Percentiles rank a stretch among this genome's conserved stretches.
These are phyloP conservation scores for Dactylis glomerata DNA, from an alignment of 176 grass and related monocot genomes.

Conservation along the genomic window DNA sequence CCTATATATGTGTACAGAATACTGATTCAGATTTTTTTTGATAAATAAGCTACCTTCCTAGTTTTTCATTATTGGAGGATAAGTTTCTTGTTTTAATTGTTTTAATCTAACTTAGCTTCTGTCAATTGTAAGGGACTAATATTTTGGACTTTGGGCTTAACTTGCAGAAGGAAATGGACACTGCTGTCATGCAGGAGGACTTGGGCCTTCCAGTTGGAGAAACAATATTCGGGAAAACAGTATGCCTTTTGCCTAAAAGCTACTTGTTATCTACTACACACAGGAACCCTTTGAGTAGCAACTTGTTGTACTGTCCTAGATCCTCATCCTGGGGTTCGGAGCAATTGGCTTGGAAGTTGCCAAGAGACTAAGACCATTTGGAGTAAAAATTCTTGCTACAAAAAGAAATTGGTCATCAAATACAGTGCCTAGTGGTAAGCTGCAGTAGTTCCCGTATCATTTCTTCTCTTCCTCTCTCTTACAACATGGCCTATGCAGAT, in stretches of 20 bases:
- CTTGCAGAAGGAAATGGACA: constrained; percentile 85
- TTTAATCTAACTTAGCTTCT: neutral
- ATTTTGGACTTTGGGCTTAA: constrained; percentile 13
- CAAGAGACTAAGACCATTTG: constrained; percentile 81
- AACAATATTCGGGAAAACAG: constrained; percentile 84
- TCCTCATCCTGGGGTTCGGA: constrained; percentile 88
- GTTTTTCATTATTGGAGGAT: neutral
- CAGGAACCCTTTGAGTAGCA: constrained; percentile 9
- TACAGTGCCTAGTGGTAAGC: constrained; percentile 48
- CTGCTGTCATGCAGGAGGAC: constrained; percentile 50
- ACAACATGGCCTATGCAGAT: constrained; percentile 41
- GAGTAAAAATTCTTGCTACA: constrained; percentile 83
- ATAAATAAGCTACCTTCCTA: neutral
- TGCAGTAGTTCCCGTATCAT: neutral
- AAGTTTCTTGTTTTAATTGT: constrained; percentile 20
- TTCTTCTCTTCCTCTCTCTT: constrained; percentile 17
- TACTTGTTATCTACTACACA: constrained; percentile 11
- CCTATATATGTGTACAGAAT: neutral
- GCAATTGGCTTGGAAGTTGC: constrained; percentile 81
- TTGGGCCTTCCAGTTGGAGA: constrained; percentile 81
- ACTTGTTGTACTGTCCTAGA: constrained; percentile 43
- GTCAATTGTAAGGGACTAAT: constrained; percentile 2
- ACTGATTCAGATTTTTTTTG: neutral
- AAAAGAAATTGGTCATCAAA: constrained; percentile 81
- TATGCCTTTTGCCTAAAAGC: constrained; percentile 36